Evolutionary conservation across 2,329 filamentous ascomycete species (phyloP).

Genomic region (Calonectria pseudoreteaudii): DNA sequence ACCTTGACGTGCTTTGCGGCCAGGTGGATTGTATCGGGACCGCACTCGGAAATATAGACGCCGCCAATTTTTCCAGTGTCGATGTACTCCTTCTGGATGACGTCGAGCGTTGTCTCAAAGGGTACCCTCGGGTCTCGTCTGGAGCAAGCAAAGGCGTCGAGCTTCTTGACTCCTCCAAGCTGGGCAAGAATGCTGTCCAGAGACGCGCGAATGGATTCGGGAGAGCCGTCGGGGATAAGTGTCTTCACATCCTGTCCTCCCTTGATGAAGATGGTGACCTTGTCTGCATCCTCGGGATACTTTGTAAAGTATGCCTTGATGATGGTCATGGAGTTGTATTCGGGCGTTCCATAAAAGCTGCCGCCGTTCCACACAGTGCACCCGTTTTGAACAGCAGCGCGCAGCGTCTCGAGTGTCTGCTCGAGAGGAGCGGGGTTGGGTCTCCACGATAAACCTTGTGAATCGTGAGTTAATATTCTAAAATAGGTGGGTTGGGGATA

Average conservation of each 20-base stretch:
- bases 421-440: conserved; percentile 54
- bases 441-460: conserved; percentile 58
- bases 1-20: conserved; percentile 59
- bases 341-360: conserved; percentile 72
- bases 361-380: conserved; percentile 71
- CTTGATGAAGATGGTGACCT: conserved; percentile 73
- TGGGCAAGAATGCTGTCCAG: conserved; percentile 59
- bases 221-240: conserved; percentile 61
- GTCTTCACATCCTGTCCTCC: conserved; percentile 58
- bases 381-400: conserved; percentile 60
- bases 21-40: conserved; percentile 60
- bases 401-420: conserved; percentile 66
- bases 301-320: conserved; percentile 72
- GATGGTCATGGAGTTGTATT: conserved; percentile 69
- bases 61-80: conserved; percentile 64
- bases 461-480: neutral
- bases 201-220: conserved; percentile 65
- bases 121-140: conserved; percentile 65
- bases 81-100: conserved; percentile 61
- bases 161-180: conserved; percentile 65
- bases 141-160: conserved; percentile 72
- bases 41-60: conserved; percentile 64
- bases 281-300: conserved; percentile 72
- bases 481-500: too few species aligned
- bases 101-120: conserved; percentile 56